These are phyloP conservation scores for Akebia trifoliata DNA, from an alignment of 164 flowering plant genomes.

Conservation along the genomic window DNA sequence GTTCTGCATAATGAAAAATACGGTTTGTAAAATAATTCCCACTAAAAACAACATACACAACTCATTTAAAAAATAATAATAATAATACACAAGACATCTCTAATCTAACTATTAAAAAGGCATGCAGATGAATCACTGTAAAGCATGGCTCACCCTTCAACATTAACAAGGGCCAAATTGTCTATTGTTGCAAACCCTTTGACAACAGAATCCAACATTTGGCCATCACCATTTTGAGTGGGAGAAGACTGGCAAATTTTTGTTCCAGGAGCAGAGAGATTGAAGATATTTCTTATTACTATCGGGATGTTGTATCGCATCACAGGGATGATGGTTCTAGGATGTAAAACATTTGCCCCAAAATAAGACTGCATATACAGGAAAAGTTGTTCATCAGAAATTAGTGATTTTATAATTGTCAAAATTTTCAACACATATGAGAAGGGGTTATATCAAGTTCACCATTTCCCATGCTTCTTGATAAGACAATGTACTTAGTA, in stretches of 20 bases:
- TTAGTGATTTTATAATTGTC: neutral
- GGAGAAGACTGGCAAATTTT: conserved; percentile 55
- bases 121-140: conserved; percentile 5
- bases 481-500: conserved; percentile 71
- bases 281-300: conserved; percentile 86
- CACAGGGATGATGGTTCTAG: conserved; percentile 95
- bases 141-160: conserved; percentile 76
- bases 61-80: neutral
- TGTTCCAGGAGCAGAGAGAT: conserved; percentile 90
- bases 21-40: neutral
- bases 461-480: conserved; percentile 99
- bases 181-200: conserved; percentile 99
- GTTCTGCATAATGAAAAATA: conserved; percentile 46
- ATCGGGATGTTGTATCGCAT: conserved; percentile 95
- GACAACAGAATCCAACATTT: conserved; percentile 49
- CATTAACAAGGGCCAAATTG: conserved; percentile 93
- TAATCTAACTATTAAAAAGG: neutral
- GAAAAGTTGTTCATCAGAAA: conserved; percentile 15
- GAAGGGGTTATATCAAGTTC: conserved; percentile 17
- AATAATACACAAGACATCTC: neutral
- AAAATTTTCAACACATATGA: conserved; percentile 1
- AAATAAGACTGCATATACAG: conserved; percentile 79
- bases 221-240: conserved; percentile 38
- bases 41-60: neutral
- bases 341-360: conserved; percentile 98